Base-by-base conservation (phyloP, 106 monocot species). In the Ottelia alismoides region DNA sequence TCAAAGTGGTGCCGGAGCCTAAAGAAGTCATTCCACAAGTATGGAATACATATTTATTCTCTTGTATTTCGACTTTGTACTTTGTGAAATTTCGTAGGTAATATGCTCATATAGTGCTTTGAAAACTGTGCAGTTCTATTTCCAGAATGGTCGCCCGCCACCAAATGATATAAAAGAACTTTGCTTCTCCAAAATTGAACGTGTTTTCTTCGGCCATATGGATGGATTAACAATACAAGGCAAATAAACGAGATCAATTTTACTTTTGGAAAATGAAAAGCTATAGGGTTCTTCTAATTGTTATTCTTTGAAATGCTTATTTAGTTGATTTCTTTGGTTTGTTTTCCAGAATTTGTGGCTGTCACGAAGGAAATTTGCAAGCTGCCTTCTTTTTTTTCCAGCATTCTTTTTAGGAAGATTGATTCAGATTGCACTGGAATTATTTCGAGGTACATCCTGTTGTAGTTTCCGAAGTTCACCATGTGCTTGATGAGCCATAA, bases 351-450 rank as follows among this genome's bases (percentile, higher is more conserved):
- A 27, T 92, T 92, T 55, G 82, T 67, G 65, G 53, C 61, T 32
- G 68, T 92, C 24, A 74, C 82, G 21, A 86, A 82, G 76, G 86
- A 92, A 45, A 76, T 92, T 25, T 92, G 92, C 70, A 92, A 82
- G 53, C 68, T 92, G 20, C 92, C 92, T 2, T 81, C 92, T 47
- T 92, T 92, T 60, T 74, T 92, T 31, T 86, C 82, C 45, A 77
- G 68, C 61, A 28, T 52, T 43, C 78, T 92, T 57, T 92, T 92
- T 66, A 79, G 79, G 76, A 82, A 72, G 59, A 86, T 92, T 63
- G 86, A 92, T 59, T 60, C 55, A 56, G 74, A 72, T 20, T 55
- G 73, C 55, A 57, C 57, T 65, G 92, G 92, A 55, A 65, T 45
- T 31, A 73, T 92, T 26, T 71, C 82, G 63, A 82, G 81, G 92